Evolutionary conservation across 257 asterid species (phyloP), one percentile per base, ranked within the genome.

Genomic region (Jaltomata sinuosa): DNA sequence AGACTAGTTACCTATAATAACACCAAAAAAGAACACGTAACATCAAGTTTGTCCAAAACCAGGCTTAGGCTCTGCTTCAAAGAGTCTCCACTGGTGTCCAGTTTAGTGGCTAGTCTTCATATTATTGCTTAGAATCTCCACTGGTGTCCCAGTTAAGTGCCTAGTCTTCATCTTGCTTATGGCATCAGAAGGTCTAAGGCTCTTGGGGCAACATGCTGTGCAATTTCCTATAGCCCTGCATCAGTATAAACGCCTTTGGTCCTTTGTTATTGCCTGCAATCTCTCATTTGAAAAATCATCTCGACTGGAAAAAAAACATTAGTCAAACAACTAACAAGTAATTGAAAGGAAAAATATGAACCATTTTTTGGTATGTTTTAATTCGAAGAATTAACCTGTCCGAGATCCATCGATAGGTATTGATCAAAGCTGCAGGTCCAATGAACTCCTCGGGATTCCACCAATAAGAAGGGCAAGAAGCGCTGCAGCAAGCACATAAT

Each of bases 381-480:
- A 11, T 40, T 8, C 22, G 4, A 68, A 32, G 31, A n/a, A 29
- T 16, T 45, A 67, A 92, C 98, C 97, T 93, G 87, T 94, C 97
- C 1, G 88, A 54, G 34, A 93, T 87, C 98, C 97, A 94, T 18
- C 98, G 91, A 59, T 91, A 92, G 11, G 96, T 93, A 34, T 92
- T 95, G 74, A 94, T 92, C 18, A 94, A 79, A 0, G 97, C 87
- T 0, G 97, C 97, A 0, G 98, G 95, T 11, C 98, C 97, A 8
- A 47, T 88, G 84, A 90, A 93, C 91, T 92, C 86, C 86, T 94
- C 98, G 0, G 95, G 97, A 83, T 92, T 91, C 97, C 98, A 94
- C 98, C 97, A 94, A 81, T 94, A 94, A 14, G 97, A 91, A 14
- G 97, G 98, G 92, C 97, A 92, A 0, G 96, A 92, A 19, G 98